These are phyloP conservation scores for Ophiostoma ulmi DNA, from an alignment of 2,329 filamentous ascomycete genomes.

Conservation along the genomic window DNA sequence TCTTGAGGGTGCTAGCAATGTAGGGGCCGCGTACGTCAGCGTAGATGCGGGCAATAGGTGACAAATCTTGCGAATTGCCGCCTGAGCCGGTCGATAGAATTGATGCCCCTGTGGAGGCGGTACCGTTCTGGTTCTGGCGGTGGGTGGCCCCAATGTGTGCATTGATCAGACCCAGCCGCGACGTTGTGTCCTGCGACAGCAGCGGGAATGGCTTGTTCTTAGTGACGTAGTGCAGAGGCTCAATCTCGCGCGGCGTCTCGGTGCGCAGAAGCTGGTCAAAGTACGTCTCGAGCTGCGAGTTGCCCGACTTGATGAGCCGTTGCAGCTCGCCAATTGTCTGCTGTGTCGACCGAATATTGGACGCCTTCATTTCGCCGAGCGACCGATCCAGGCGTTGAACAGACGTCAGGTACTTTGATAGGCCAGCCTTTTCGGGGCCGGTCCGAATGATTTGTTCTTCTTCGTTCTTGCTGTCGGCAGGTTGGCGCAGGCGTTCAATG, in stretches of 20 bases:
- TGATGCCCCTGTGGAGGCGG: conserved; percentile 53
- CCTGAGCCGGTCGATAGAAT: conserved; percentile 38
- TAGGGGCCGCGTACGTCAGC: conserved; percentile 82
- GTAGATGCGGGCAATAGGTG: conserved; percentile 74
- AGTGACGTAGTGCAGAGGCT: conserved; percentile 87
- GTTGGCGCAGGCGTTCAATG: conserved; percentile 82
- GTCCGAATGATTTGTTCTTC: conserved; percentile 88
- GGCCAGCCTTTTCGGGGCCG: conserved; percentile 76
- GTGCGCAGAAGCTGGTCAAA: conserved; percentile 71
- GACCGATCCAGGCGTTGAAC: conserved; percentile 84
- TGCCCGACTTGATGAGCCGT: conserved; percentile 71
- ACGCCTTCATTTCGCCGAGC: conserved; percentile 75
- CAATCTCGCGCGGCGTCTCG: conserved; percentile 73
- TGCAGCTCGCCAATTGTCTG: conserved; percentile 77
- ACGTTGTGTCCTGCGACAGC: conserved; percentile 68
- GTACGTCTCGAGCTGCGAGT: conserved; percentile 74
- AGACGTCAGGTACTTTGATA: conserved; percentile 80
- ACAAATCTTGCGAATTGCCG: conserved; percentile 46
- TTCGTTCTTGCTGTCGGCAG: conserved; percentile 84
- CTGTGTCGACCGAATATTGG: conserved; percentile 90
- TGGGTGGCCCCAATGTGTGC: conserved; percentile 64
- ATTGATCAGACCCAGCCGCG: conserved; percentile 73
- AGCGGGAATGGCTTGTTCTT: conserved; percentile 82
- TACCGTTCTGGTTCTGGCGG: conserved; percentile 36
- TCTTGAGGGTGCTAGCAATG: conserved; percentile 73